Percentiles rank a stretch among this genome's conserved stretches.
These are phyloP conservation scores for Candida berthetii DNA, from an alignment of 805 yeast genomes.

Conservation along the genomic window DNA sequence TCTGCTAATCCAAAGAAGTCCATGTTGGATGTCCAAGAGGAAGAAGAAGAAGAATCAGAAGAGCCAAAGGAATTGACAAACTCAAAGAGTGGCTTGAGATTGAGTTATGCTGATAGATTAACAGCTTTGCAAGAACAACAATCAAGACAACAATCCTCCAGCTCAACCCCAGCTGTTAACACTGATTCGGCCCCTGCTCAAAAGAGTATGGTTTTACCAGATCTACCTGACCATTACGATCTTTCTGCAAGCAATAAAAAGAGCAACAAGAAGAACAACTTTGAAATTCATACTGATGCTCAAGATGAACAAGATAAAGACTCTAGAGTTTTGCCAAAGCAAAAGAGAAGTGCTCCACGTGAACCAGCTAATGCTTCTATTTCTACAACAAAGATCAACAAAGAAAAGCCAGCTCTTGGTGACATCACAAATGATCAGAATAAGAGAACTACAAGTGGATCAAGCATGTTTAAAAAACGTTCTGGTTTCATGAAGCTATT, in stretches of 20 bases:
- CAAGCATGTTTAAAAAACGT: slow-evolving; percentile 22
- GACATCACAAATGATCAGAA: slow-evolving; percentile 15
- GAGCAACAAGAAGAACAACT: slow-evolving; percentile 21
- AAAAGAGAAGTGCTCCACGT: slow-evolving; percentile 5
- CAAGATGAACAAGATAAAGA: slow-evolving; percentile 7
- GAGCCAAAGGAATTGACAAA: slow-evolving; percentile 5
- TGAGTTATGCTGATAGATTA: slow-evolving; percentile 34
- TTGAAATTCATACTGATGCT: slow-evolving; percentile 18
- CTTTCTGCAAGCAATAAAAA: slow-evolving; percentile 2
- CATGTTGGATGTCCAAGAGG: slow-evolving; percentile 20
- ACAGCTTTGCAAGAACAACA: slow-evolving; percentile 13
- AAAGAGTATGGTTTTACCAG: slow-evolving; percentile 15
- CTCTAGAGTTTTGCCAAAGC: slow-evolving; percentile 9
- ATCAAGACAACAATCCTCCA: slow-evolving; percentile 2
- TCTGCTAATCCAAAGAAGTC: slow-evolving; percentile 13
- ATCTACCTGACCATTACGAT: slow-evolving; percentile 15
- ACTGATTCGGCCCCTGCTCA: slow-evolving; percentile 1
- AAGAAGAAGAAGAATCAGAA: slow-evolving; percentile 20
- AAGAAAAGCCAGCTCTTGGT: slow-evolving; percentile 6
- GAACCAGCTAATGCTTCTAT: slow-evolving; percentile 9
- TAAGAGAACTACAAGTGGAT: slow-evolving; percentile 15
- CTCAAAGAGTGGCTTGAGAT: slow-evolving; percentile 19
- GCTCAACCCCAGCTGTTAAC: slow-evolving; percentile 1
- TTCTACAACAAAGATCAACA: slow-evolving; percentile 8
- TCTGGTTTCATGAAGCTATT: slow-evolving; percentile 27